Conservation (phyloP, 192 early-diverging fungal species). For the Coemansia sp. region DNA sequence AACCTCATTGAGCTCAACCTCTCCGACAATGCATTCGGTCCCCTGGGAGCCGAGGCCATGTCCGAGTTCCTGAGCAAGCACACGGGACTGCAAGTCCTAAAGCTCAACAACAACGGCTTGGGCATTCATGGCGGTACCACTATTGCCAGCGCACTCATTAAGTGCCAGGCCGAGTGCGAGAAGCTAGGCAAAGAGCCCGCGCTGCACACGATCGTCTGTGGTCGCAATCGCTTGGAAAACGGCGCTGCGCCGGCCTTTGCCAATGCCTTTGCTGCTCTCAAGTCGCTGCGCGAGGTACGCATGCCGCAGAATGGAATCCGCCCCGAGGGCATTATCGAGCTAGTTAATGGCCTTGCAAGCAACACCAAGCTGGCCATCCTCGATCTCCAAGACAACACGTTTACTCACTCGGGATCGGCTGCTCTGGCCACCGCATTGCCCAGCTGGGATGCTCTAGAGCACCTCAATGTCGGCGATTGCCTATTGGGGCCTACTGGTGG, state of each 20-base stretch:
- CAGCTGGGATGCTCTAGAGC: conserved; percentile 75
- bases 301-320: conserved; percentile 99
- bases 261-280: conserved; percentile 76
- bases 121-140: conserved; percentile 87
- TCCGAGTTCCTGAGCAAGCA: conserved; percentile 82
- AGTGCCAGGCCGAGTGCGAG: conserved; percentile 71
- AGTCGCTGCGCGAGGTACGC: conserved; percentile 76
- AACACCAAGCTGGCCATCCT: conserved; percentile 72
- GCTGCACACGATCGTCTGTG: conserved; percentile 81
- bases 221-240: conserved; percentile 93
- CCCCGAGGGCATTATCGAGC: conserved; percentile 83
- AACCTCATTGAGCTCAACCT: conserved; percentile 81
- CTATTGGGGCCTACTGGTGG: conserved; percentile 78
- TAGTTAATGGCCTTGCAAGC: conserved; percentile 67
- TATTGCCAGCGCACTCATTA: conserved; percentile 81
- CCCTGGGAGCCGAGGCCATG: conserved; percentile 88
- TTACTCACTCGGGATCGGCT: conserved; percentile 76
- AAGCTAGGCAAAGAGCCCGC: conserved; percentile 63
- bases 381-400: conserved; percentile 97
- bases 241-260: conserved; percentile 75
- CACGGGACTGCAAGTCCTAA: conserved; percentile 77
- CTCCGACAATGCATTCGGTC: conserved; percentile 98
- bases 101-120: conserved; percentile 96
- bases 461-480: conserved; percentile 90
- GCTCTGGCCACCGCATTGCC: conserved; percentile 78